phyloP scores from a whole-genome alignment of 164 flowering plant genomes.

The Amborella trichopoda region DNA sequence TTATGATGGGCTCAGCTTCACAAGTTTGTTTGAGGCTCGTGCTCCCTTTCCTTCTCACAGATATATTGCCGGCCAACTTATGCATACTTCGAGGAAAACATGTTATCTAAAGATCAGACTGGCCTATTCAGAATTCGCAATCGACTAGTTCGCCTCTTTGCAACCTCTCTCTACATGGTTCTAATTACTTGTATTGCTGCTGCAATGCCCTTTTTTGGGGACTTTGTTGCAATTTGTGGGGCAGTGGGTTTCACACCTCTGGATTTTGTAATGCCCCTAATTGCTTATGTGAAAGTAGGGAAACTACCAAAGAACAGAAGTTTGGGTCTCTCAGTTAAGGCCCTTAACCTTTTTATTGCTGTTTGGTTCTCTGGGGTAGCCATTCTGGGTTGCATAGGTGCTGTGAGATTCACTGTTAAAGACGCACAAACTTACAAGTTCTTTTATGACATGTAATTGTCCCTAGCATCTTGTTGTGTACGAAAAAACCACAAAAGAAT shows the following conservation, averaged over 20 bases:
- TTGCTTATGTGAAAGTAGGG: slow-evolving; percentile 46
- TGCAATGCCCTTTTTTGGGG: slow-evolving; percentile 64
- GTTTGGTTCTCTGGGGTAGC: slow-evolving; percentile 46
- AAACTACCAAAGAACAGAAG: slow-evolving; percentile 18
- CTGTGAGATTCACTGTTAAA: slow-evolving; percentile 25
- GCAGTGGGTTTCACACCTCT: slow-evolving; percentile 63
- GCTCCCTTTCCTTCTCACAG: slow-evolving; percentile 10
- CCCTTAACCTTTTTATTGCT: slow-evolving; percentile 27
- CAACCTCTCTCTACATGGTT: slow-evolving; percentile 27
- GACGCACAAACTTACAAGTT: slow-evolving; percentile 36
- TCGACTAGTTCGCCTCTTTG: slow-evolving; percentile 13
- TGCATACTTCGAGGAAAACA: slow-evolving; percentile 30
- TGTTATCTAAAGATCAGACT: slow-evolving; percentile 2
- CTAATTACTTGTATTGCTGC: slow-evolving; percentile 33
- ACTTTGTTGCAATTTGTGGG: slow-evolving; percentile 56
- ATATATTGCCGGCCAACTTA: slow-evolving; percentile 63
- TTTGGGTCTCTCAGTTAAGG: slow-evolving; percentile 11
- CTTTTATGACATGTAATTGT: slow-evolving; percentile 41
- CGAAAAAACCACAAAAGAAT: too few relatives aligned
- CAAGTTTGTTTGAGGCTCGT: too few relatives aligned
- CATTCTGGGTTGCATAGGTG: slow-evolving; percentile 47
- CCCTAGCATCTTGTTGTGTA: too few relatives aligned
- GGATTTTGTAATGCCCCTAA: slow-evolving; percentile 47
- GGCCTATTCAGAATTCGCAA: slow-evolving; percentile 1
- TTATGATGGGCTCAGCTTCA: too few relatives aligned